These are phyloP conservation scores for Globisporangium orthogonon DNA, from an alignment of 352 stramenopile species.

Conservation along the genomic window DNA sequence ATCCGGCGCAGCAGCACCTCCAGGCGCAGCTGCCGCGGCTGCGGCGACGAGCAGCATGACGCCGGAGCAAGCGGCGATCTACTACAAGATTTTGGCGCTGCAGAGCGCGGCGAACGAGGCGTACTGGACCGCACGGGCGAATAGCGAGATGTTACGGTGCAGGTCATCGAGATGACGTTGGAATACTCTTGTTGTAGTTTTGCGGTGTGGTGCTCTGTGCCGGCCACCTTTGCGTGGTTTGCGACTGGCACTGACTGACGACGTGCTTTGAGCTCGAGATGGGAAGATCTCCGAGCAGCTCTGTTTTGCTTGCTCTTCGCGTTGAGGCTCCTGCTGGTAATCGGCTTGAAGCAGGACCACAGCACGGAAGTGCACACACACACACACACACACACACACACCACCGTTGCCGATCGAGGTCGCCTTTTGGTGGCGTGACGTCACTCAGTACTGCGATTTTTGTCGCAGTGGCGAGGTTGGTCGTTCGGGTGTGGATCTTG, in stretches of 20 bases:
- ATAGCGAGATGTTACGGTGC: constrained; percentile 27
- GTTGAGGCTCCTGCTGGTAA: too few species aligned
- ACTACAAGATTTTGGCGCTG: constrained; percentile 29
- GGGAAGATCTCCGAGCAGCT: too few species aligned
- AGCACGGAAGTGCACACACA: too few species aligned
- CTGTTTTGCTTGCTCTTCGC: too few species aligned
- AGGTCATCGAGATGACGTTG: neutral
- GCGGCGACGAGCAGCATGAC: neutral
- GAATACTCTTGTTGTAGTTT: neutral
- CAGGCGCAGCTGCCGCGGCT: neutral
- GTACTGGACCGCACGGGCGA: constrained; percentile 35
- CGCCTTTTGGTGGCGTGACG: too few species aligned
- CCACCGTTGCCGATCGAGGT: too few species aligned
- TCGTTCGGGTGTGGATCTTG: neutral
- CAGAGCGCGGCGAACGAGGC: constrained; percentile 29
- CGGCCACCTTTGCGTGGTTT: neutral
- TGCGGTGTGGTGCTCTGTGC: neutral
- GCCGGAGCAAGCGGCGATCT: constrained; percentile 11
- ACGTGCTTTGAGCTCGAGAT: too few species aligned
- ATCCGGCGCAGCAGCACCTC: neutral
- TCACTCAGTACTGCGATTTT: too few species aligned
- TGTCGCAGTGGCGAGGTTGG: neutral
- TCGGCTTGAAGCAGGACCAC: too few species aligned
- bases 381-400: too few species aligned
- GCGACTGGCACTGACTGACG: too few species aligned